Evolutionary conservation across 2,329 filamentous ascomycete species (phyloP).

Genomic region (Aspergillus pseudoglaucus): DNA sequence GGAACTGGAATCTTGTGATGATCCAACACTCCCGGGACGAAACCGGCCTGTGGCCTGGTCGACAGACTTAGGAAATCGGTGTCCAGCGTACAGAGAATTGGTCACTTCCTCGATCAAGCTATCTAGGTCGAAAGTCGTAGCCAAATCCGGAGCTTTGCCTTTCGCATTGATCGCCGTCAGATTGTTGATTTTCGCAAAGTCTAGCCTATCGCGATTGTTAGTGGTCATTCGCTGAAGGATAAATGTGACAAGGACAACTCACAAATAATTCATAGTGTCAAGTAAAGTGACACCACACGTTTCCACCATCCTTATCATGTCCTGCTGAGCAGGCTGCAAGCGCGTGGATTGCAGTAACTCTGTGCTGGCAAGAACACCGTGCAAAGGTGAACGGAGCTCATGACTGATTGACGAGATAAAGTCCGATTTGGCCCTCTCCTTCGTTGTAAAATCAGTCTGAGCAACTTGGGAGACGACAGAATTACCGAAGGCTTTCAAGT

Average conservation of each 20-base stretch:
- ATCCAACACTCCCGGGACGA: slow-evolving; percentile 7
- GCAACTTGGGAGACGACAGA: slow-evolving; percentile 30
- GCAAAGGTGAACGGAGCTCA: slow-evolving; percentile 45
- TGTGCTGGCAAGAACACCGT: slow-evolving; percentile 44
- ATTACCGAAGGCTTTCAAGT: slow-evolving; percentile 30
- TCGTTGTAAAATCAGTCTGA: slow-evolving; percentile 25
- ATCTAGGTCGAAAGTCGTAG: slow-evolving; percentile 27
- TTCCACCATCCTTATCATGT: slow-evolving; percentile 44
- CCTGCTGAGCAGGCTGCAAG: slow-evolving; percentile 34
- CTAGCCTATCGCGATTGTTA: slow-evolving; percentile 18
- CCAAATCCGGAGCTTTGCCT: slow-evolving; percentile 14
- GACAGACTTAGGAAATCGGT: slow-evolving; percentile 9
- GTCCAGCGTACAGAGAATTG: slow-evolving; percentile 22
- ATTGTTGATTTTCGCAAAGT: slow-evolving; percentile 33
- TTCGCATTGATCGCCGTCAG: slow-evolving; percentile 12
- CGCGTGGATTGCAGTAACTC: slow-evolving; percentile 45
- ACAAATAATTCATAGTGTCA: slow-evolving; percentile 41
- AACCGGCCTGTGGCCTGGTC: slow-evolving; percentile 9
- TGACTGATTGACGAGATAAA: slow-evolving; percentile 49
- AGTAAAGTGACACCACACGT: slow-evolving; percentile 46
- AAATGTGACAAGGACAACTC: slow-evolving; percentile 7
- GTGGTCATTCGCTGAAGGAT: neutral
- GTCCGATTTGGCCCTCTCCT: slow-evolving; percentile 45
- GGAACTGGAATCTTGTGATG: neutral
- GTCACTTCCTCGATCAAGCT: slow-evolving; percentile 25